These are phyloP conservation scores for Diaporthe ilicicola DNA, from an alignment of 2,329 filamentous ascomycete species.

Conservation along the genomic window DNA sequence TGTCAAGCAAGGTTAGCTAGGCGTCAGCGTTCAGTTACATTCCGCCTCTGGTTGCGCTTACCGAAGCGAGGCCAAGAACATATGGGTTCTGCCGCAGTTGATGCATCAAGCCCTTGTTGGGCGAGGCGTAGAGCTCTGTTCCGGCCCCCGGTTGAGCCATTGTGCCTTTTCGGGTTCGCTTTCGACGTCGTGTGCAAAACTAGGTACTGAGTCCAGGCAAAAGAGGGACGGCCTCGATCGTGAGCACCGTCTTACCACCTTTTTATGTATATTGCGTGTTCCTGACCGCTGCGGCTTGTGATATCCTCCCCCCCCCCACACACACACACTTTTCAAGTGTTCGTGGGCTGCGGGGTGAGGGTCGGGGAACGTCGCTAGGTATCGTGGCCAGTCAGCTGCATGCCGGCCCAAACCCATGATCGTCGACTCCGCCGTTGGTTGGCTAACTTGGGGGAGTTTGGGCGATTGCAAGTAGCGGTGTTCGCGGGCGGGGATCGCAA, in stretches of 20 bases:
- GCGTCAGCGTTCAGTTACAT: neutral
- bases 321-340: neutral
- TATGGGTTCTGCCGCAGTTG: conserved; percentile 50
- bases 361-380: neutral
- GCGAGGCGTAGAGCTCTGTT: conserved; percentile 8
- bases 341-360: conserved; percentile 16
- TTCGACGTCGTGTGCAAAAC: neutral
- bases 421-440: conserved; percentile 18
- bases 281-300: conserved; percentile 3
- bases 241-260: neutral
- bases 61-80: conserved; percentile 53
- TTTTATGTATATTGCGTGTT: neutral
- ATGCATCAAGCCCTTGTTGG: conserved; percentile 39
- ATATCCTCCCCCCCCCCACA: conserved; percentile 13
- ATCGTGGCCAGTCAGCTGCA: conserved; percentile 18
- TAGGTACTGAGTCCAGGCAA: neutral
- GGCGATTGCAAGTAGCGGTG: conserved; percentile 22
- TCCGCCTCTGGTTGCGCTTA: conserved; percentile 35
- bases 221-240: neutral
- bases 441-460: neutral
- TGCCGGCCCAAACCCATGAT: conserved; percentile 8
- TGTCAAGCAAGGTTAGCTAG: neutral
- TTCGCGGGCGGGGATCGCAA: conserved; percentile 16
- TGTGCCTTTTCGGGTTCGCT: neutral
- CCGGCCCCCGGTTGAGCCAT: conserved; percentile 6